Percentiles rank a stretch among this genome's conserved stretches.
phyloP scores from a whole-genome alignment of 345 rosid species.

The Bruguiera gymnorhiza region DNA sequence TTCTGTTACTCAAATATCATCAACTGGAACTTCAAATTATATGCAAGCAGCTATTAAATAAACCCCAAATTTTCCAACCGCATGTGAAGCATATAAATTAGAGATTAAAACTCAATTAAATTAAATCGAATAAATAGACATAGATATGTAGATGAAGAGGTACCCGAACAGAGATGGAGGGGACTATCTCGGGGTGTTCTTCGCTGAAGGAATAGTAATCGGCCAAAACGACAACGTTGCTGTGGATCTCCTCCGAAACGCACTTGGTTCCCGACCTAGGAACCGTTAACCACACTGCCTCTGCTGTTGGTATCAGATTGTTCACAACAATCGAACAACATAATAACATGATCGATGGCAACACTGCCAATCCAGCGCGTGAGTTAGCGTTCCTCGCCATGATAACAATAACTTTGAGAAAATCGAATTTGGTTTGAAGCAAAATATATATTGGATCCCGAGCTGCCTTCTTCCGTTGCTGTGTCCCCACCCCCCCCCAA shows the following conservation, averaged over 20 bases:
- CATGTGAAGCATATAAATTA: background rate
- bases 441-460: background rate
- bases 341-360: constrained; percentile 17
- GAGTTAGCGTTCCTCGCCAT: constrained; percentile 14
- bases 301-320: constrained; percentile 33
- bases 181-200: constrained; percentile 39
- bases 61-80: background rate
- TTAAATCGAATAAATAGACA: background rate
- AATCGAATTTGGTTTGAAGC: background rate
- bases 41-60: background rate
- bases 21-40: too few relatives aligned
- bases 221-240: constrained; percentile 74
- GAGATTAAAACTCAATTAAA: background rate
- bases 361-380: constrained; percentile 8
- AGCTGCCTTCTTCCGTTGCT: background rate
- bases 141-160: background rate
- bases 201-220: constrained; percentile 74
- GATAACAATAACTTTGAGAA: background rate
- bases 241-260: constrained; percentile 89
- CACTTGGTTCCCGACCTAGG: constrained; percentile 88
- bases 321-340: constrained; percentile 15
- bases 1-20: too few relatives aligned
- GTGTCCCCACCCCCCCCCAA: too few relatives aligned
- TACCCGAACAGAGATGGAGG: constrained; percentile 59
- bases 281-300: constrained; percentile 75